These are phyloP conservation scores for Cucurbitaria berberidis DNA, from an alignment of 2,329 filamentous ascomycete genomes.

Conservation along the genomic window DNA sequence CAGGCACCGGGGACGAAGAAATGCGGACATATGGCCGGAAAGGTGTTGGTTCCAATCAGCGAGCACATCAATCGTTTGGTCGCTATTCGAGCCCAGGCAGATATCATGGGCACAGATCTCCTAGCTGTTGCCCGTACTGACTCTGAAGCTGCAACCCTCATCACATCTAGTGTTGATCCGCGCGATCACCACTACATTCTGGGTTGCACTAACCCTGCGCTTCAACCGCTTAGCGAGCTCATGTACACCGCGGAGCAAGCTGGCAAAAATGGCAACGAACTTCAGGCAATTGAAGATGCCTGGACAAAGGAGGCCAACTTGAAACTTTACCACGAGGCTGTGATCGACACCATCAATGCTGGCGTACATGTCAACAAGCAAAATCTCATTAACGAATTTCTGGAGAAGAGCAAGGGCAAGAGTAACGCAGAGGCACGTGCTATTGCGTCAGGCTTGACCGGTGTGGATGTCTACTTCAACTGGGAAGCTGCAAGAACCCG, in stretches of 20 bases:
- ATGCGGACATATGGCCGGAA: conserved; percentile 99
- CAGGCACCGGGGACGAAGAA: conserved; percentile 99
- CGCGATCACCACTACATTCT: conserved; percentile 95
- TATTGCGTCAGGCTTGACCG: conserved; percentile 77
- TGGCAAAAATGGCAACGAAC: conserved; percentile 78
- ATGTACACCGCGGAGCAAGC: conserved; percentile 84
- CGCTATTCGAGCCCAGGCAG: conserved; percentile 94
- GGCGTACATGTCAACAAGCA: conserved; percentile 72
- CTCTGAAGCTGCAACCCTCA: conserved; percentile 95
- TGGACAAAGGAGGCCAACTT: conserved; percentile 82
- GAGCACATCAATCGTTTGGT: conserved; percentile 99
- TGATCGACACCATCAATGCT: conserved; percentile 78
- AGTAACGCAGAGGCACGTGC: conserved; percentile 81
- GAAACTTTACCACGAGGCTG: conserved; percentile 89
- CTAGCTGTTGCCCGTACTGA: conserved; percentile 93
- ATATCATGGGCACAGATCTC: conserved; percentile 97
- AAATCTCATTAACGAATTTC: conserved; percentile 70
- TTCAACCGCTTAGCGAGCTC: conserved; percentile 86
- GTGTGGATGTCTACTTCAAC: conserved; percentile 85
- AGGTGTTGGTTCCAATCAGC: conserved; percentile 93
- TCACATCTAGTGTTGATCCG: conserved; percentile 94
- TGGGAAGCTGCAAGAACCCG: conserved; percentile 94
- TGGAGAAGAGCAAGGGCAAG: conserved; percentile 75
- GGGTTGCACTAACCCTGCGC: conserved; percentile 82
- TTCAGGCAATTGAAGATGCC: conserved; percentile 90